Evolutionary conservation across 2,329 filamentous ascomycete genomes (phyloP).

Genomic region (Ophiostoma quercus): DNA sequence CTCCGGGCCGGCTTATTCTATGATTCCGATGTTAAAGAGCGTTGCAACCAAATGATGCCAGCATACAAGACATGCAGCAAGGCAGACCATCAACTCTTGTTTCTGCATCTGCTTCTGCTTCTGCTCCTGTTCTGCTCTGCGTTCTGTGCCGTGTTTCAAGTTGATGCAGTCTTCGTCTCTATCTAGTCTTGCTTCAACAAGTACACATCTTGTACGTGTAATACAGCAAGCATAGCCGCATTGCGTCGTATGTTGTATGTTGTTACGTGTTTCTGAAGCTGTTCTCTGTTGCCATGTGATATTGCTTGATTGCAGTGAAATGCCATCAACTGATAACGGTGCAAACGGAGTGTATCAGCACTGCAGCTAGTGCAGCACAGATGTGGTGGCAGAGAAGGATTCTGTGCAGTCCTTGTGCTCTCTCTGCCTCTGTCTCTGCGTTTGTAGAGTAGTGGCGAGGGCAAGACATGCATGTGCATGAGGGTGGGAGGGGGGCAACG

Average conservation of each 20-base stretch:
- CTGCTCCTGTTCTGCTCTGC: too few species aligned
- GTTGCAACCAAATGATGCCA: not conserved
- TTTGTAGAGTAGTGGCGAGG: not conserved
- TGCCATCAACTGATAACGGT: too few species aligned
- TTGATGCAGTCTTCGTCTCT: not conserved
- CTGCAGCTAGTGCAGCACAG: not conserved
- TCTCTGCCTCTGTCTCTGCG: not conserved
- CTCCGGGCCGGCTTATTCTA: too few species aligned
- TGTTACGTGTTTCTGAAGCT: not conserved
- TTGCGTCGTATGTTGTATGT: not conserved
- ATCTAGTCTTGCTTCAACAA: too few species aligned
- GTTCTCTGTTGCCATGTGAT: not conserved
- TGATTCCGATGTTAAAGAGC: too few species aligned
- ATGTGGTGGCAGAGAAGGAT: constrained; percentile 10
- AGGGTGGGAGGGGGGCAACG: constrained; percentile 13
- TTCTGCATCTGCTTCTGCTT: not conserved
- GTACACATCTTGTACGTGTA: not conserved
- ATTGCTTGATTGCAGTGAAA: not conserved
- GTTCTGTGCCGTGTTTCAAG: not conserved
- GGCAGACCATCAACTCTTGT: not conserved
- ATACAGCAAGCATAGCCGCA: not conserved
- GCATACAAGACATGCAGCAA: not conserved
- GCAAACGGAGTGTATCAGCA: not conserved
- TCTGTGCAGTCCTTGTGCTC: not conserved
- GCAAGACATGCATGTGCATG: constrained; percentile 9